Base-by-base conservation (phyloP, 306 rosid genomes). In the Pyrus bretschneideri region DNA sequence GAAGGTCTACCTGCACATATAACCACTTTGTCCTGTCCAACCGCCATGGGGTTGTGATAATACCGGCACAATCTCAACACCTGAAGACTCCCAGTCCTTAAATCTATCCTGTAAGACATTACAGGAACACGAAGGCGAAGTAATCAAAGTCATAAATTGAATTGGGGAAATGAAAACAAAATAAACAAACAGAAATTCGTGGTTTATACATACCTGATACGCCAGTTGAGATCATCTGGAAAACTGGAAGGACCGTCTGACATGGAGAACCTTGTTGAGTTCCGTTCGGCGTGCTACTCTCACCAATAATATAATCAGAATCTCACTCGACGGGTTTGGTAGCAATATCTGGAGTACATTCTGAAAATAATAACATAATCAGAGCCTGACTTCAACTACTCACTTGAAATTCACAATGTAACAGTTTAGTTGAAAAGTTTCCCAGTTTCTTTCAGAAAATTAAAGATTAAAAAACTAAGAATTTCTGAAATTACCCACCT, bases 11-110 rank as follows among this genome's bases (percentile, higher is more conserved):
- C 99, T 95, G 97, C 31, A 92, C 97, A 33, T 31, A 73, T 80
- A 95, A 83, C 97, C 97, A 33, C 72, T 89, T 78, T 92, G 96
- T 71, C 97, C 97, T 2, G 72, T 83, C 99, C 99, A 95, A 75
- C 76, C 82, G 29, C 74, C 86, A 59, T 87, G 91, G 6, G 99
- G 93, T 80, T 92, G 93, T 81, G 99, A n/a, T n/a, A 95, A 86
- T 55, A 95, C 99, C 46, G 96, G 99, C 77, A 92, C 97, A 78
- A 95, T 84, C 77, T 79, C 80, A 75, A 95, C 92, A 79, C 97
- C 97, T 6, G 91, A 90, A 79, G 93, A 91, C 79, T 95, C 96
- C 97, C 99, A 91, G 1, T 87, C 91, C 77, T 86, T 88, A 83
- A 95, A 95, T 73, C 89, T 91, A 74, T 92, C 99, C 99, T 95